These are phyloP conservation scores for Neurospora sp. DNA, from an alignment of 495 filamentous ascomycete genomes.

Conservation along the genomic window DNA sequence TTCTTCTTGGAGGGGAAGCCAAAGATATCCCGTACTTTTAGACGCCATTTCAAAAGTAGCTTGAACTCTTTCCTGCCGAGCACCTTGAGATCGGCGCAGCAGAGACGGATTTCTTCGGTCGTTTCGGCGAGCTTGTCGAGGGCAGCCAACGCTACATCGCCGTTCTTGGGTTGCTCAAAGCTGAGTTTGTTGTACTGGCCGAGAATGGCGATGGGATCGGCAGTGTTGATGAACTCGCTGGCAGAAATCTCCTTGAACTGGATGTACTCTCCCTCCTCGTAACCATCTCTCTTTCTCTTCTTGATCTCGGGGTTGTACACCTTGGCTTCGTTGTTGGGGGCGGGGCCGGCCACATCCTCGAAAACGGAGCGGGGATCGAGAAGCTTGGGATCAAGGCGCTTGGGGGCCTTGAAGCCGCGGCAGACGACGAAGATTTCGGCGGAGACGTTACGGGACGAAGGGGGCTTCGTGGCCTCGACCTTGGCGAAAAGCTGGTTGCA, in stretches of 20 bases:
- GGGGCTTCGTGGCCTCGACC: slow-evolving; percentile 94
- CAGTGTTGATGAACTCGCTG: slow-evolving; percentile 89
- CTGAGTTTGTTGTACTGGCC: slow-evolving; percentile 74
- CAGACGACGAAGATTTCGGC: slow-evolving; percentile 99
- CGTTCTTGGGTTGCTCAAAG: slow-evolving; percentile 65
- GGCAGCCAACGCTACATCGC: slow-evolving; percentile 78
- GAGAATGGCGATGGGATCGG: slow-evolving; percentile 92
- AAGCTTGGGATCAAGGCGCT: slow-evolving; percentile 83
- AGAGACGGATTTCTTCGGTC: slow-evolving; percentile 72
- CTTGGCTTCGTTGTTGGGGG: slow-evolving; percentile 93
- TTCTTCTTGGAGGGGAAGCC: slow-evolving; percentile 73
- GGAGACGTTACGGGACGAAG: slow-evolving; percentile 88
- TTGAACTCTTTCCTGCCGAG: slow-evolving; percentile 93
- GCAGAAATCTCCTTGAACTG: slow-evolving; percentile 83
- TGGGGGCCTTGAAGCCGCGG: slow-evolving; percentile 79
- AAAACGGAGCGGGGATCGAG: slow-evolving; percentile 88
- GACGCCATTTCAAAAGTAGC: slow-evolving; percentile 79
- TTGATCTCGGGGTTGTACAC: slow-evolving; percentile 96
- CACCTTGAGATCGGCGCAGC: slow-evolving; percentile 82
- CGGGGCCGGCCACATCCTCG: slow-evolving; percentile 78
- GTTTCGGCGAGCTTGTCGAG: slow-evolving; percentile 88
- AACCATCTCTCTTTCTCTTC: slow-evolving; percentile 94
- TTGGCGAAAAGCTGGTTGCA: slow-evolving; percentile 93
- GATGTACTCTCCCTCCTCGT: slow-evolving; percentile 90
- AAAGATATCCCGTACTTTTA: slow-evolving; percentile 85